A percentile compares a stretch with the other conserved stretches of the same genome.
phyloP scores from a whole-genome alignment of 106 monocot genomes.

The Dactylorhiza incarnata region DNA sequence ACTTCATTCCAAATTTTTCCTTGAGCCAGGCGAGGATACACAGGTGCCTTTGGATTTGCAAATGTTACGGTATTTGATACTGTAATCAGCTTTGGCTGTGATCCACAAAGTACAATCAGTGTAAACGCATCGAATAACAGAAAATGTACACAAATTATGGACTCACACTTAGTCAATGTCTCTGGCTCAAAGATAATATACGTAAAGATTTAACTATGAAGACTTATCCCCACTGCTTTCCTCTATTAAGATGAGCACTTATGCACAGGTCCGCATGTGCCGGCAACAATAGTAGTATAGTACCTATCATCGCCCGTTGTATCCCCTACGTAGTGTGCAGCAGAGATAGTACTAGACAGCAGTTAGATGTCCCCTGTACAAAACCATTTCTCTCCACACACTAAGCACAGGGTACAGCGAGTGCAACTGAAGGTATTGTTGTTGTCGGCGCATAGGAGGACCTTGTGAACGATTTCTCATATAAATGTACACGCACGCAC shows the following conservation, averaged over 20 bases:
- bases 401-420: too few species aligned
- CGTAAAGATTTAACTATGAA: background rate
- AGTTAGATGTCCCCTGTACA: too few species aligned
- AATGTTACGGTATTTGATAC: slow-evolving; percentile 65
- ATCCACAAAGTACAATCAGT: slow-evolving; percentile 3
- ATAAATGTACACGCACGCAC: too few species aligned
- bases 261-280: too few species aligned
- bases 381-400: too few species aligned
- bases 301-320: too few species aligned
- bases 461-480: too few species aligned
- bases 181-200: background rate
- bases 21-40: slow-evolving; percentile 89
- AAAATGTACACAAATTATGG: background rate
- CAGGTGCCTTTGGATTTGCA: slow-evolving; percentile 86
- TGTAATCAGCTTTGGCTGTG: slow-evolving; percentile 83
- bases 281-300: too few species aligned
- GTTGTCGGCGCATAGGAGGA: too few species aligned
- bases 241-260: background rate
- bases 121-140: background rate
- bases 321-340: too few species aligned
- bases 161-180: background rate
- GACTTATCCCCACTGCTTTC: background rate
- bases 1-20: slow-evolving; percentile 96
- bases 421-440: too few species aligned
- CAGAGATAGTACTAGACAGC: too few species aligned